phyloP scores from a whole-genome alignment of 345 rosid species.

The Citrus medica region DNA sequence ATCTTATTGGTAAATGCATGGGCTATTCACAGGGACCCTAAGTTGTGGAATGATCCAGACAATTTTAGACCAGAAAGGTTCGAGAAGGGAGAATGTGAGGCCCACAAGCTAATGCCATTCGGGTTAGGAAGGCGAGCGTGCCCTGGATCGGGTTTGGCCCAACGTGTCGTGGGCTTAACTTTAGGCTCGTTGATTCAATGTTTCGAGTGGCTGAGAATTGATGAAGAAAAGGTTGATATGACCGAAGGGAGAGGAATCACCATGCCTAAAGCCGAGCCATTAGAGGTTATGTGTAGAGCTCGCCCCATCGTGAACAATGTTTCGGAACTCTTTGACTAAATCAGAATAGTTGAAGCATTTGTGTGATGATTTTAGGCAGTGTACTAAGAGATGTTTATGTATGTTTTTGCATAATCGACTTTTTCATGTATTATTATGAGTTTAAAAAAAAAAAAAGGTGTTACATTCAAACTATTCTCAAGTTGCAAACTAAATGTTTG shows the following conservation, averaged over 20 bases:
- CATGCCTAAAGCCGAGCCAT: slow-evolving; percentile 31
- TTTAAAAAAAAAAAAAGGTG: too few relatives aligned
- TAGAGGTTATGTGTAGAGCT: slow-evolving; percentile 30
- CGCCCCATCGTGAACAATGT: slow-evolving; percentile 23
- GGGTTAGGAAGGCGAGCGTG: slow-evolving; percentile 48
- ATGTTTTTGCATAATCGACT: not conserved
- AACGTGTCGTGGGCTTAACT: slow-evolving; percentile 24
- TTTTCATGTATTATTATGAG: too few relatives aligned
- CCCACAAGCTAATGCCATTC: slow-evolving; percentile 29
- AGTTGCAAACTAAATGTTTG: too few relatives aligned
- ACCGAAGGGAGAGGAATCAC: slow-evolving; percentile 29
- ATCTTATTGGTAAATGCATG: slow-evolving; percentile 44
- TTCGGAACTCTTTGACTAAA: not conserved
- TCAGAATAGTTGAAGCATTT: not conserved
- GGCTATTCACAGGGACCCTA: slow-evolving; percentile 55
- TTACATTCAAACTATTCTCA: too few relatives aligned
- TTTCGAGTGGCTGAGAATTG: slow-evolving; percentile 42
- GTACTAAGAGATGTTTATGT: not conserved
- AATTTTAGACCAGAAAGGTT: slow-evolving; percentile 51
- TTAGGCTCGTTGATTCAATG: slow-evolving; percentile 40
- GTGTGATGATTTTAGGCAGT: not conserved
- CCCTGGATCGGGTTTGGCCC: slow-evolving; percentile 39
- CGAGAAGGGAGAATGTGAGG: slow-evolving; percentile 18
- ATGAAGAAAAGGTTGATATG: slow-evolving; percentile 38
- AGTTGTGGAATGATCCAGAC: slow-evolving; percentile 36